Conservation (phyloP, 139 green algal genomes). For the Dunaliella primolecta region DNA sequence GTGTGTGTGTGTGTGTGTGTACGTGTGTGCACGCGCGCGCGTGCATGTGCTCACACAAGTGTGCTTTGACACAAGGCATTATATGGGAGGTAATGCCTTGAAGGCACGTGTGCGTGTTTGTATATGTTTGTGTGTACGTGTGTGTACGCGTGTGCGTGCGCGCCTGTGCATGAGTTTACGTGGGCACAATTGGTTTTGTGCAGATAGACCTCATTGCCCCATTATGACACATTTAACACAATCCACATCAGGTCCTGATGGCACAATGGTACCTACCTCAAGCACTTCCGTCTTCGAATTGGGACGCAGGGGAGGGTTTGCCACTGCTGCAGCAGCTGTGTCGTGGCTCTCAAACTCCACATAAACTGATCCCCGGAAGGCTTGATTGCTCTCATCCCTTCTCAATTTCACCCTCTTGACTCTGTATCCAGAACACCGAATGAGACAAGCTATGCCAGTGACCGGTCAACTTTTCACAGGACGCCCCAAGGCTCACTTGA, state of each 20-base stretch:
- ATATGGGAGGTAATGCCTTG: no score
- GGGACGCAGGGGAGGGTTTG: conserved; percentile 8
- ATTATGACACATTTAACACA: no score
- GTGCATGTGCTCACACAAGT: background rate
- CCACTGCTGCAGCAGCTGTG: background rate
- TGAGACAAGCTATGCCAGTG: no score
- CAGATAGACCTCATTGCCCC: no score
- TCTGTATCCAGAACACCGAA: no score
- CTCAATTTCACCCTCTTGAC: conserved; percentile 5
- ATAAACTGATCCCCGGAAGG: conserved; percentile 12
- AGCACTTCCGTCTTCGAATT: background rate
- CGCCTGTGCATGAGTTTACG: background rate
- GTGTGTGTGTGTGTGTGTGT: background rate
- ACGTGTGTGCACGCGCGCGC: background rate
- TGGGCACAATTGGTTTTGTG: background rate
- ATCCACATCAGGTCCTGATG: no score
- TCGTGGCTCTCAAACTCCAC: conserved; percentile 1
- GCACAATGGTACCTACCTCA: background rate
- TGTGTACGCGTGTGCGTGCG: background rate
- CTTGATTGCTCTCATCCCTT: background rate
- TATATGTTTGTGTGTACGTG: background rate
- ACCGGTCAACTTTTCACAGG: no score
- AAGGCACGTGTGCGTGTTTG: background rate
- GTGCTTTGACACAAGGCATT: background rate
- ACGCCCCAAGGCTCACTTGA: no score